Base-by-base conservation (phyloP, 257 asterid species). In the Nicotiana otophora region DNA sequence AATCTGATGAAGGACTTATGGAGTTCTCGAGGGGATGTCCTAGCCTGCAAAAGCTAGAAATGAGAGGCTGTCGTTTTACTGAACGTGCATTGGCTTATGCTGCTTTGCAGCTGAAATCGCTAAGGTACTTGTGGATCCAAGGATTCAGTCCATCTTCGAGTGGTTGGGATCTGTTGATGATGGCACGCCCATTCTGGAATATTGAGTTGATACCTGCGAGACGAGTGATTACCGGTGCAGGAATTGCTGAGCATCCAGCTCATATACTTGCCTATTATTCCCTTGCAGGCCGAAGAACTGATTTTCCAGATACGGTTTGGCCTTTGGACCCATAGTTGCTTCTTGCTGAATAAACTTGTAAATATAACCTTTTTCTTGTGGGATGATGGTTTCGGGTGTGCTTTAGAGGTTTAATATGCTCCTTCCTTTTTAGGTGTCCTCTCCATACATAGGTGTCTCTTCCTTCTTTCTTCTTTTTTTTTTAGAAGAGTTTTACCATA, bases 181-280 rank as follows among this genome's bases (percentile, higher is more conserved):
- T 92, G 98, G 90, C 83, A 20, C 90, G 97, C 65, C 97, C 92
- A 0, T 82, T 86, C 86, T 95, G 98, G 98, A 93, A 91, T 81
- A 90, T 91, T 5, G 98, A 95, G 89, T 81, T 95, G 85, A 95
- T 95, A 61, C 98, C 97, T 28, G 81, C 97, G 1, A 89, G 94
- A 75, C 89, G 70, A 6, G 92, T 87, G 15, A 4, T 7, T 5
- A 82, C 78, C 48, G 78, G 9, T 39, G 84, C 84, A 39, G 68
- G 63, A 46, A 74, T 82, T 16, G 76, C 63, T 7, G 97, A 92
- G 67, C 94, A 93, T 83, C 98, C 95, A 0, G 97, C 98, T 3
- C 98, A 95, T 10, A 90, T 95, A 80, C 93, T 95, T 60, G 99
- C 97, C 0, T 95, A 95, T 76, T 93, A 91, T 87, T 93, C 99